Conservation (phyloP, 306 rosid species). For the Fagus crenata region DNA sequence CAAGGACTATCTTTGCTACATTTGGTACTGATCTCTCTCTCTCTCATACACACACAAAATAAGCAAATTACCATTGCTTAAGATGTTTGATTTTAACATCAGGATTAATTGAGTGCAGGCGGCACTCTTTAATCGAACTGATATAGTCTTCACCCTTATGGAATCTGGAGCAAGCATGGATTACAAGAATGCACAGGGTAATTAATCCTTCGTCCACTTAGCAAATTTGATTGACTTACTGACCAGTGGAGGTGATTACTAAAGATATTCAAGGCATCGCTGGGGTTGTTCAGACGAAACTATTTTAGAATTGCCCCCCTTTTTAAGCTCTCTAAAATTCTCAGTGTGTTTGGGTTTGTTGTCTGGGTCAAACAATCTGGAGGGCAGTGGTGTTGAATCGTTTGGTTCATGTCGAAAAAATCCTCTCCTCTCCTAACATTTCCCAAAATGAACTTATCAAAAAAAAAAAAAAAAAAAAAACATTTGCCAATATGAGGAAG, state of each 20-base stretch:
- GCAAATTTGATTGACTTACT: neutral
- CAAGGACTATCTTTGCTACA: constrained; percentile 91
- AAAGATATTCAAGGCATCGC: neutral
- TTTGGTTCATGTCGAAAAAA: neutral
- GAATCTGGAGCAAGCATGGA: constrained; percentile 85
- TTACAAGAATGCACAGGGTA: constrained; percentile 95
- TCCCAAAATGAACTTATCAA: too few relatives aligned
- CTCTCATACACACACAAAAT: neutral
- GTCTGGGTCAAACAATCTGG: neutral
- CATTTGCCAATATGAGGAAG: neutral
- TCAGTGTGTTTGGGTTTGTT: neutral
- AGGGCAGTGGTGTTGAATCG: neutral
- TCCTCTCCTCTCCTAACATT: too few relatives aligned
- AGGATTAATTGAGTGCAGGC: constrained; percentile 56
- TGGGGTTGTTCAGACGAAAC: neutral
- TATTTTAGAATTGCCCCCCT: neutral
- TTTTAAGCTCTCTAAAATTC: neutral
- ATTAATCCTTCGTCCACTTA: constrained; percentile 27
- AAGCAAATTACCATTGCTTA: neutral
- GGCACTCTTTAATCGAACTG: constrained; percentile 95
- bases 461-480: neutral
- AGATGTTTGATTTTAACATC: constrained; percentile 23
- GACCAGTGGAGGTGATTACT: neutral
- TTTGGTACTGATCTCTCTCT: constrained; percentile 59
- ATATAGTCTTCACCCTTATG: constrained; percentile 86